Conservation (phyloP, 257 asterid genomes). For the Rubia yunnanensis region DNA sequence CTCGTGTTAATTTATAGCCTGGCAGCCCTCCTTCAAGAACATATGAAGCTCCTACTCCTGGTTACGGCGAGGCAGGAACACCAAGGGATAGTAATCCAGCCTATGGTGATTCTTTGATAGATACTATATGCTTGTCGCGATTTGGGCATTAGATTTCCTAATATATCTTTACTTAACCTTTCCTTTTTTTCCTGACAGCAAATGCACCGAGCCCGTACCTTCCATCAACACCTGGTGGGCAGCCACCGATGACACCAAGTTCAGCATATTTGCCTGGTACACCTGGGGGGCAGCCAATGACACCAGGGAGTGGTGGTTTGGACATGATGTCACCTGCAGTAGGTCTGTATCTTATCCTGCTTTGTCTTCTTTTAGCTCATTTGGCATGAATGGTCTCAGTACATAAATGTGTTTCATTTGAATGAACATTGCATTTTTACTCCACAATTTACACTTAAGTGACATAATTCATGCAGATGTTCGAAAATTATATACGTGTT, state of each 20-base stretch:
- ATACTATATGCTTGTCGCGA: not conserved
- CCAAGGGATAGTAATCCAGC: conserved; percentile 75
- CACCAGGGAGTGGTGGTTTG: conserved; percentile 92
- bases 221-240: conserved; percentile 97
- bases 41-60: conserved; percentile 98
- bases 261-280: conserved; percentile 96
- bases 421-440: no score
- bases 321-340: conserved; percentile 94
- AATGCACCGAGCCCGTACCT: conserved; percentile 99
- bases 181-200: conserved; percentile 33
- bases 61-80: conserved; percentile 90
- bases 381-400: not conserved
- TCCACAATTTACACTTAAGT: not conserved
- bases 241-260: conserved; percentile 95
- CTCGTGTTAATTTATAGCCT: conserved; percentile 44
- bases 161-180: not conserved
- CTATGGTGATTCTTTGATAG: conserved; percentile 49
- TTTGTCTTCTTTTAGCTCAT: not conserved
- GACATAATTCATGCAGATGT: not conserved
- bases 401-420: no score
- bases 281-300: conserved; percentile 98
- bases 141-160: not conserved
- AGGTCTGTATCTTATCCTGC: conserved; percentile 32
- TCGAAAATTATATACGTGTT: not conserved
- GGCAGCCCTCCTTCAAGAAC: conserved; percentile 80